Percentiles rank a stretch among this genome's conserved stretches.
phyloP scores from a whole-genome alignment of 305 asterid species.

The Salvia sclarea region DNA sequence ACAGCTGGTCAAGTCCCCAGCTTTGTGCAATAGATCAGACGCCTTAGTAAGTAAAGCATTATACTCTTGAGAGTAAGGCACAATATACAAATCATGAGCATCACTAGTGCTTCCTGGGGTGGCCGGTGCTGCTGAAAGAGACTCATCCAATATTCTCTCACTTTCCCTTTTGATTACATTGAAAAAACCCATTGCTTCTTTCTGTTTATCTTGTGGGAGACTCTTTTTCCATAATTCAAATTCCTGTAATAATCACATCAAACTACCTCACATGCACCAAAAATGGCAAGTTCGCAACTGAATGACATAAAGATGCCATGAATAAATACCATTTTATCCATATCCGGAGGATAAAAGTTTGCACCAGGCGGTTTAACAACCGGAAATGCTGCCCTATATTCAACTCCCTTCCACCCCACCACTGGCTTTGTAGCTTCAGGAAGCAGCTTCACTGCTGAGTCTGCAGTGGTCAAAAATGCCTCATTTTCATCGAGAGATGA shows the following conservation, averaged over 20 bases:
- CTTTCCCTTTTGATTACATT: constrained; percentile 79
- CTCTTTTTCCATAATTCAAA: constrained; percentile 80
- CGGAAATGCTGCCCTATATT: constrained; percentile 79
- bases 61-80: constrained; percentile 86
- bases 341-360: constrained; percentile 92
- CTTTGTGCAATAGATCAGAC: constrained; percentile 71
- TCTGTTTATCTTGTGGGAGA: constrained; percentile 71
- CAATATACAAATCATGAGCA: constrained; percentile 74
- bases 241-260: constrained; percentile 50
- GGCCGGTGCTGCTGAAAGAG: no score
- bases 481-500: constrained; percentile 86
- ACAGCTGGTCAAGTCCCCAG: constrained; percentile 73
- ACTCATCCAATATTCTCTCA: constrained; percentile 55
- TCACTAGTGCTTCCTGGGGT: no score
- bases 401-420: constrained; percentile 83
- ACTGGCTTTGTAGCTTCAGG: constrained; percentile 73
- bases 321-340: constrained; percentile 80
- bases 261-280: constrained; percentile 12
- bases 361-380: constrained; percentile 85
- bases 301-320: constrained; percentile 18
- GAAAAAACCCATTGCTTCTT: constrained; percentile 84
- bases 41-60: constrained; percentile 62
- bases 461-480: constrained; percentile 91
- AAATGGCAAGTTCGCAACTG: not conserved
- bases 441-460: constrained; percentile 79